Percentiles rank a stretch among this genome's conserved stretches.
These are phyloP conservation scores for Penicillium atrosanguineum DNA, from an alignment of 495 filamentous ascomycete genomes.

Conservation along the genomic window DNA sequence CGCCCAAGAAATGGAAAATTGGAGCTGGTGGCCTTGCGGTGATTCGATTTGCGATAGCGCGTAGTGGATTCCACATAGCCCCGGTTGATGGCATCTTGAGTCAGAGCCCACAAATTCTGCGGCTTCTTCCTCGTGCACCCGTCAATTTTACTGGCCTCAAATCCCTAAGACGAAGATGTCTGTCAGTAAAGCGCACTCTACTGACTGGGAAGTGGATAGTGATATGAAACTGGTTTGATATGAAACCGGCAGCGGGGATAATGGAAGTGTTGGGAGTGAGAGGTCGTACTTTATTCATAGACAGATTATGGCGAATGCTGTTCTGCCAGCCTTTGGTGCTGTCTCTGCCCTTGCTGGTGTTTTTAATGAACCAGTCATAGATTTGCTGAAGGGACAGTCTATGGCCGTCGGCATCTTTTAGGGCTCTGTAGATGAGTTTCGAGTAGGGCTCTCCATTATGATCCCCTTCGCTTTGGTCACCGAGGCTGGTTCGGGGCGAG, in stretches of 20 bases:
- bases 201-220: slow-evolving; percentile 4
- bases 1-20: slow-evolving; percentile 46
- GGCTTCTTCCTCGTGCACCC: slow-evolving; percentile 53
- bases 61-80: slow-evolving; percentile 74
- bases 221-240: background rate
- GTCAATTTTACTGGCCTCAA: slow-evolving; percentile 55
- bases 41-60: slow-evolving; percentile 58
- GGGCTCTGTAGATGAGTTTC: slow-evolving; percentile 72
- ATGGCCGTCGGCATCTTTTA: slow-evolving; percentile 60
- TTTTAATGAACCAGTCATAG: slow-evolving; percentile 83
- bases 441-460: slow-evolving; percentile 69
- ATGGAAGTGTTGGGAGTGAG: background rate
- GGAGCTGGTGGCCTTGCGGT: slow-evolving; percentile 43
- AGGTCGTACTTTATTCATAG: slow-evolving; percentile 87
- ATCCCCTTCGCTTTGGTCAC: slow-evolving; percentile 30
- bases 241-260: background rate
- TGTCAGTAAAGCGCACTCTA: slow-evolving; percentile 8
- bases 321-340: slow-evolving; percentile 89
- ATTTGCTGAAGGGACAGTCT: slow-evolving; percentile 81
- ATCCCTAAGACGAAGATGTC: slow-evolving; percentile 51
- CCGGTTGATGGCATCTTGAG: slow-evolving; percentile 55
- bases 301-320: slow-evolving; percentile 94
- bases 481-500: slow-evolving; percentile 15
- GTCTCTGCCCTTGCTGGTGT: slow-evolving; percentile 71
- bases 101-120: slow-evolving; percentile 64